Conservation (phyloP, 129 eudicot species). For the Pittosporum tobira region DNA sequence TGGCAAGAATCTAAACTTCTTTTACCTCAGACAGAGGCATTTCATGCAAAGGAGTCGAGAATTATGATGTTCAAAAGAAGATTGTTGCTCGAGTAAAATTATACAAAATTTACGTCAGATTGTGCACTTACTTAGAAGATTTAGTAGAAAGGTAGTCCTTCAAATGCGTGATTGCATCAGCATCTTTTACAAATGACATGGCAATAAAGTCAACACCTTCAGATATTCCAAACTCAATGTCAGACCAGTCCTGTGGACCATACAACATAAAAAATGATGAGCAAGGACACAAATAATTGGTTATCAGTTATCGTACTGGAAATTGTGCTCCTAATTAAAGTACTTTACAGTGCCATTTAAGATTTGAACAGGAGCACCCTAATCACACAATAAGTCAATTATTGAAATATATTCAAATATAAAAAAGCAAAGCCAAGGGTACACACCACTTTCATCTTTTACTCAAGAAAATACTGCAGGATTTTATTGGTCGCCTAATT, state of each 20-base stretch:
- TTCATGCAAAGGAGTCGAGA: too few species aligned
- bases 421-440: too few species aligned
- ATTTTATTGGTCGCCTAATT: too few species aligned
- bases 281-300: not conserved
- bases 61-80: not conserved
- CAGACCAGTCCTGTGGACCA: conserved; percentile 63
- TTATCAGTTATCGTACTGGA: not conserved
- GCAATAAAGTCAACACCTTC: conserved; percentile 72
- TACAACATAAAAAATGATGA: conserved; percentile 4
- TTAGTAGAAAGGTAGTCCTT: conserved; percentile 43
- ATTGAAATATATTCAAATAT: too few species aligned
- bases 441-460: too few species aligned
- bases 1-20: too few species aligned
- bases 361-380: too few species aligned
- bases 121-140: conserved; percentile 35
- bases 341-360: not conserved
- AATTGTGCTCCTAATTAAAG: not conserved
- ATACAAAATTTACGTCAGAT: not conserved
- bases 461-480: too few species aligned
- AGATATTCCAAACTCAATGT: conserved; percentile 63
- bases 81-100: not conserved
- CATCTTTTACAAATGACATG: conserved; percentile 58
- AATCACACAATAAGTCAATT: too few species aligned
- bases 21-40: too few species aligned
- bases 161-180: conserved; percentile 41